These are phyloP conservation scores for Pachyrhizus erosus DNA, from an alignment of 306 rosid genomes.

Conservation along the genomic window DNA sequence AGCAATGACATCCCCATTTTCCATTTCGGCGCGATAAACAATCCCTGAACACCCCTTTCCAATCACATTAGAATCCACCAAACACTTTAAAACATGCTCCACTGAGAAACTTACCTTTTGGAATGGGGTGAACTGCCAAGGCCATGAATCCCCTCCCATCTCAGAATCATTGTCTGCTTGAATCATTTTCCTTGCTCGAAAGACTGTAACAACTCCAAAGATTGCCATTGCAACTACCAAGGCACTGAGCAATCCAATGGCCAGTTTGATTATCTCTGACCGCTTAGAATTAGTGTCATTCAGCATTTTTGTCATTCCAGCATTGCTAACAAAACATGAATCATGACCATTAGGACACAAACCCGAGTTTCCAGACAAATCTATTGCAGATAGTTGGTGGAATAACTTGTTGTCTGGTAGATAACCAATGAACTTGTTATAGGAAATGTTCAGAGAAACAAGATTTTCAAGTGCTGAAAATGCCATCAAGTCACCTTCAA, in stretches of 20 bases:
- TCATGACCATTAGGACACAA: slow-evolving; percentile 69
- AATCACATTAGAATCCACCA: slow-evolving; percentile 76
- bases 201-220: slow-evolving; percentile 57
- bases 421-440: slow-evolving; percentile 79
- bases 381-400: slow-evolving; percentile 63
- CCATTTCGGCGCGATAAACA: slow-evolving; percentile 76
- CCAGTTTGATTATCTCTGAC: slow-evolving; percentile 58
- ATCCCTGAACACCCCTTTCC: slow-evolving; percentile 92
- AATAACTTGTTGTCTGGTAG: slow-evolving; percentile 81
- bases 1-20: slow-evolving; percentile 75
- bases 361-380: slow-evolving; percentile 74
- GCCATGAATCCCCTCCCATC: slow-evolving; percentile 71
- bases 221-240: slow-evolving; percentile 64
- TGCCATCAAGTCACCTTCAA: slow-evolving; percentile 72
- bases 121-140: slow-evolving; percentile 88
- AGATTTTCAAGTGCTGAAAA: slow-evolving; percentile 74
- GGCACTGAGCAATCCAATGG: slow-evolving; percentile 65
- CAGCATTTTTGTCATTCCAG: slow-evolving; percentile 42
- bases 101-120: slow-evolving; percentile 84
- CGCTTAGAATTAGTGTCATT: slow-evolving; percentile 42
- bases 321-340: slow-evolving; percentile 63
- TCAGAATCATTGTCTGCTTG: slow-evolving; percentile 71
- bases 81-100: slow-evolving; percentile 71
- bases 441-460: slow-evolving; percentile 80
- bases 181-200: slow-evolving; percentile 61